Evolutionary conservation across 2,329 filamentous ascomycete species (phyloP).

Genomic region (Sclerotinia glacialis): DNA sequence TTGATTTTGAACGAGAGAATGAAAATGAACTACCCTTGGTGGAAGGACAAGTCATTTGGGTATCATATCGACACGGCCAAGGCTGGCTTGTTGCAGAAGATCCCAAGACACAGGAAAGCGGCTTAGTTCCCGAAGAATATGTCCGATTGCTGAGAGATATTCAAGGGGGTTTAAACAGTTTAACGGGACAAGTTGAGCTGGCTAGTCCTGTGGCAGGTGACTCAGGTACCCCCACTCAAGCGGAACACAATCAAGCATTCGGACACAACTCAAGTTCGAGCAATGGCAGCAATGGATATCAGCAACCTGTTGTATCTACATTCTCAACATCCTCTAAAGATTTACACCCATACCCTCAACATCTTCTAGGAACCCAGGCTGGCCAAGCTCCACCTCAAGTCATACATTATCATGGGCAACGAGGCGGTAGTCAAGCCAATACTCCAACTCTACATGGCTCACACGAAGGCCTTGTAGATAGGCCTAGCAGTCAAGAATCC

Average conservation of each 20-base stretch:
- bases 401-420: conserved; percentile 64
- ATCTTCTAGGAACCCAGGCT: conserved; percentile 59
- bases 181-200: conserved; percentile 57
- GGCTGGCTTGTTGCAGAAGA: conserved; percentile 98
- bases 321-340: conserved; percentile 71
- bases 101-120: conserved; percentile 88
- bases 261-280: conserved; percentile 48
- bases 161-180: conserved; percentile 78
- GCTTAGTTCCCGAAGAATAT: conserved; percentile 93
- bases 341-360: conserved; percentile 64
- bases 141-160: conserved; percentile 90
- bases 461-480: conserved; percentile 31
- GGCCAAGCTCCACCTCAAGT: conserved; percentile 64
- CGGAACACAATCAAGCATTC: conserved; percentile 50
- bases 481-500: conserved; percentile 33
- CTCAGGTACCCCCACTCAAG: conserved; percentile 59
- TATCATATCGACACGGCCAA: conserved; percentile 93
- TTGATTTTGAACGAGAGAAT: conserved; percentile 92
- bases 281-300: conserved; percentile 58
- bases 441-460: conserved; percentile 52
- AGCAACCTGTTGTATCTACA: conserved; percentile 64
- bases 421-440: conserved; percentile 65
- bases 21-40: conserved; percentile 91
- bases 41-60: conserved; percentile 94
- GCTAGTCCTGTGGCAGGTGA: conserved; percentile 53